Evolutionary conservation across 2,329 filamentous ascomycete species (phyloP), one percentile per base, ranked within the genome.

Genomic region (Diplodia scrobiculata): DNA sequence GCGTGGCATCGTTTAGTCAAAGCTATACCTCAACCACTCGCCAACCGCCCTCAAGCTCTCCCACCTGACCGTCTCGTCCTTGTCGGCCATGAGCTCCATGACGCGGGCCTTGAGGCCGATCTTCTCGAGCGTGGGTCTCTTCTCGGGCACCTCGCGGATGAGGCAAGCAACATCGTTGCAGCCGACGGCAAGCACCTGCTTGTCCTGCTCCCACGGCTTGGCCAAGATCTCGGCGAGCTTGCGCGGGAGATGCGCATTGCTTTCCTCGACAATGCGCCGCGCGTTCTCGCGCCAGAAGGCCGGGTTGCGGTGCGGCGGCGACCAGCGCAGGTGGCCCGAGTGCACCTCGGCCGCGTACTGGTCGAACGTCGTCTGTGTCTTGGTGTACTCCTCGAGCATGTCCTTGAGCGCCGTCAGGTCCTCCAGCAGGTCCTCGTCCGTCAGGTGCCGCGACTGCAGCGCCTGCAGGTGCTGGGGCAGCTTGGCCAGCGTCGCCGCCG

Each of bases 271-370:
- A 69, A 97, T 96, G 73, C 89, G 89, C 67, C 90, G 87, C 7
- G 93, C 91, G 72, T 97, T 97, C 72, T 97, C 93, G 51, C 88
- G 87, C 93, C 93, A 97, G 81, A 97, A 97, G 5, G 89, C 86
- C 53, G 88, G 84, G 80, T 89, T 94, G 72, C 91, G 89, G 79
- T 97, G 93, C 47, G 93, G 92, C 34, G 93, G 93, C 5, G 91
- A 95, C 93, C 93, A 97, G 73, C 92, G 89, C 65, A 97, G 84
- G 75, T 97, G 92, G 41, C 93, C 93, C 2, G 91, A 89, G 72
- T 90, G 86, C 60, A 97, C 85, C 79, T 97, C 93, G 66, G 90
- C 91, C 5, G 92, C 87, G 76, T 91, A 89, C 71, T 87, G 82
- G 71, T 88, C 86, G 69, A 89, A 87, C 0, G 87, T 89, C 1